Conservation (phyloP, 805 yeast genomes). For the Naumovozyma castellii region DNA sequence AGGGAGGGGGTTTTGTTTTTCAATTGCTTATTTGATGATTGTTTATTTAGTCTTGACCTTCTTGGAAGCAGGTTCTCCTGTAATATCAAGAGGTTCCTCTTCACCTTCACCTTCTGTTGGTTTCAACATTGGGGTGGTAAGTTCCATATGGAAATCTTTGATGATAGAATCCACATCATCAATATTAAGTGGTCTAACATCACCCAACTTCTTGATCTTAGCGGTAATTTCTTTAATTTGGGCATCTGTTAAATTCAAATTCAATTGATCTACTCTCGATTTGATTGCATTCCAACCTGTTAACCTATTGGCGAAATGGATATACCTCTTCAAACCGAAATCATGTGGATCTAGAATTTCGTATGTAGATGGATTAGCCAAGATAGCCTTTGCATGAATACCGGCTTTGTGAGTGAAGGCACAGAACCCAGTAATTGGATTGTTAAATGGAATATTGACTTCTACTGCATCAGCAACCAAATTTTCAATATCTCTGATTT, state of each 20-base stretch:
- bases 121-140: slow-evolving; percentile 10
- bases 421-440: slow-evolving; percentile 98
- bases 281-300: slow-evolving; percentile 99
- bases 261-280: slow-evolving; percentile 94
- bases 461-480: slow-evolving; percentile 95
- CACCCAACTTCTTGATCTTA: slow-evolving; percentile 90
- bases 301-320: slow-evolving; percentile 93
- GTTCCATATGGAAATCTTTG: slow-evolving; percentile 78
- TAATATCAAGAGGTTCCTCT: slow-evolving; percentile 6
- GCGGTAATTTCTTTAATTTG: slow-evolving; percentile 92
- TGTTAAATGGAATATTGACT: slow-evolving; percentile 94
- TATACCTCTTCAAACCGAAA: slow-evolving; percentile 91
- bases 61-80: slow-evolving; percentile 12
- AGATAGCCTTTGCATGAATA: slow-evolving; percentile 96
- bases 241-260: slow-evolving; percentile 79
- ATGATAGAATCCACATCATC: slow-evolving; percentile 97
- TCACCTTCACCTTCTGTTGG: slow-evolving; percentile 4
- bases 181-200: slow-evolving; percentile 84
- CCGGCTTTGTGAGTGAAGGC: slow-evolving; percentile 99
- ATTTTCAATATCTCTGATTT: slow-evolving; percentile 90
- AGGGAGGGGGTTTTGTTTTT: background rate
- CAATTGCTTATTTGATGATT: background rate
- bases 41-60: slow-evolving; percentile 6
- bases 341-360: slow-evolving; percentile 92
- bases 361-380: slow-evolving; percentile 96